Conservation (phyloP, 2,329 filamentous ascomycete genomes). For the Nakataea oryzae region DNA sequence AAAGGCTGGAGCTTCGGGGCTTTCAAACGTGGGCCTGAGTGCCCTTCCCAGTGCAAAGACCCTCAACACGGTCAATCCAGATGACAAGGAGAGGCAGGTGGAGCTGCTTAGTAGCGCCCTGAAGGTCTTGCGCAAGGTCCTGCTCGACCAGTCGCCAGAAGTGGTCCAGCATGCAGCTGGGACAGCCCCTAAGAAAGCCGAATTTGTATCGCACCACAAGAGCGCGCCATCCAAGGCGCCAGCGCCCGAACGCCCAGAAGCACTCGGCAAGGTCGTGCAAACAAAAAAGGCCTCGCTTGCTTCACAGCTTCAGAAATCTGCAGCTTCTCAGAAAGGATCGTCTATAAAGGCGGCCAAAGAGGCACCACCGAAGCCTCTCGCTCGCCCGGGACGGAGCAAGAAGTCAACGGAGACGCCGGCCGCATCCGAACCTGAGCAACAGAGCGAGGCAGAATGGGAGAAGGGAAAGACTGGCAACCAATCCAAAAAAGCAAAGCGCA, state of each 20-base stretch:
- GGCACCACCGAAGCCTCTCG: neutral
- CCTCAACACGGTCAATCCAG: neutral
- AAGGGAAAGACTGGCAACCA: no score
- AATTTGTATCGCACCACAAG: neutral
- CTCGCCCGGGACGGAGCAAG: neutral
- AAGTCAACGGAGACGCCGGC: neutral
- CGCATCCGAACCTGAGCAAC: neutral
- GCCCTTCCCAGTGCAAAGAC: neutral
- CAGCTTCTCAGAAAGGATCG: neutral
- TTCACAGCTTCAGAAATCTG: neutral
- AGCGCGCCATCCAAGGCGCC: neutral
- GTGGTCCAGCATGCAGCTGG: neutral
- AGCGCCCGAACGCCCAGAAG: neutral
- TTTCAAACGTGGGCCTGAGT: neutral
- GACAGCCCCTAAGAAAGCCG: neutral
- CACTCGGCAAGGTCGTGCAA: neutral
- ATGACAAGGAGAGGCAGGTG: neutral
- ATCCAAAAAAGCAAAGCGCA: neutral
- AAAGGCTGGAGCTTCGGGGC: neutral
- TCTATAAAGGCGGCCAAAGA: neutral
- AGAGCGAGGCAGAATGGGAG: neutral
- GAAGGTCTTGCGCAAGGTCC: neutral
- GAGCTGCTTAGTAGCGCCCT: conserved; percentile 3
- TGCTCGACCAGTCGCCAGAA: neutral
- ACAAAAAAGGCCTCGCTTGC: neutral